A percentile compares a stretch with the other conserved stretches of the same genome.
phyloP scores from a whole-genome alignment of 345 rosid species.

The Arabidopsis arenosa region DNA sequence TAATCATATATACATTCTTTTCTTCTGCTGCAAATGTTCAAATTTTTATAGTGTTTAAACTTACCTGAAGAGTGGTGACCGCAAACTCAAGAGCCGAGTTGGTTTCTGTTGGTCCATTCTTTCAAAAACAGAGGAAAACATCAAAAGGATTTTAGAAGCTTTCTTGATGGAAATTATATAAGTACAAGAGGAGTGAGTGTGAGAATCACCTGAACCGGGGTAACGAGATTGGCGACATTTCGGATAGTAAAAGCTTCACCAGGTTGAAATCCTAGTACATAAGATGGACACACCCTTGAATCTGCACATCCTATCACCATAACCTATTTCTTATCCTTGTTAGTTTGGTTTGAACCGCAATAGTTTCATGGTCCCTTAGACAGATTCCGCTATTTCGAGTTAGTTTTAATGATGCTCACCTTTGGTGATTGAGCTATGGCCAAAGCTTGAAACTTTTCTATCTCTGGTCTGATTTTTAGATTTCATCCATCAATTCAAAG shows the following conservation, averaged over 20 bases:
- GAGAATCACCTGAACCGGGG: constrained; percentile 66
- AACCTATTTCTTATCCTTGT: constrained; percentile 56
- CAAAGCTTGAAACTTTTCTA: constrained; percentile 71
- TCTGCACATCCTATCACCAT: constrained; percentile 97
- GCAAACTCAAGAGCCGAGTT: constrained; percentile 96
- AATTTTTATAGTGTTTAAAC: constrained; percentile 21
- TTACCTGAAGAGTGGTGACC: constrained; percentile 72
- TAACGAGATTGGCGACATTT: constrained; percentile 93
- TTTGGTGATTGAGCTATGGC: constrained; percentile 85
- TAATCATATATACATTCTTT: background rate
- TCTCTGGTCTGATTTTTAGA: constrained; percentile 55
- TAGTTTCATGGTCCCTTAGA: no score
- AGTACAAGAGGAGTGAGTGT: background rate
- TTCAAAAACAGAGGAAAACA: constrained; percentile 25
- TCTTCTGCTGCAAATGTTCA: constrained; percentile 8
- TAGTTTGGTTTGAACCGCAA: constrained; percentile 42
- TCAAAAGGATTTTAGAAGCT: constrained; percentile 2
- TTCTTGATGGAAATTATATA: background rate
- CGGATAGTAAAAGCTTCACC: constrained; percentile 92
- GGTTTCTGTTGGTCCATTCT: constrained; percentile 94
- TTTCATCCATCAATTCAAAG: constrained; percentile 15
- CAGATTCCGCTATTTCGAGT: background rate
- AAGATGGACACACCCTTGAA: constrained; percentile 93
- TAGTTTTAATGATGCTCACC: constrained; percentile 44
- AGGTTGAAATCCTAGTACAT: constrained; percentile 84